Evolutionary conservation across 2,329 filamentous ascomycete species (phyloP), one percentile per base, ranked within the genome.

Genomic region (Cyphellophora europaea): DNA sequence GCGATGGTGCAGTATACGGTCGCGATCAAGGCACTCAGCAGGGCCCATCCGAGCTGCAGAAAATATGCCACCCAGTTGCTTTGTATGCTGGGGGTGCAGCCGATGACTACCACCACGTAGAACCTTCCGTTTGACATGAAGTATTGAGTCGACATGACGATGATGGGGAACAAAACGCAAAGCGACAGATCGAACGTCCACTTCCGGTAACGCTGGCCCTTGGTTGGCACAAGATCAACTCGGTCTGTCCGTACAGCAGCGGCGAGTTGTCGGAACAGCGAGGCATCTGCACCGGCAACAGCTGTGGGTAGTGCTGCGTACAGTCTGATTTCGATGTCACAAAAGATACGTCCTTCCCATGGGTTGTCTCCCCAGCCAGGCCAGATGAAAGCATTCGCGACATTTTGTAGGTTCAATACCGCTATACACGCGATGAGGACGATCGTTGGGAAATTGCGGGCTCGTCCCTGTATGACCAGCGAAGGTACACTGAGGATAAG

Each of bases 301-400:
- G 67, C 73, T 1, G 74, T 62, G 12, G 63, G 62, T 6, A 64
- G 57, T 3, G 69, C 73, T 15, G 72, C 60, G 39, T 70, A 63
- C 19, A 82, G 49, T 42, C 77, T 75, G 35, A 69, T 62, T 45
- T 81, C 66, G 32, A 83, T 58, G 52, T 84, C 79, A 55, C 79
- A 84, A 38, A 79, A 68, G 2, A 66, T 68, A 4, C 53, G 49
- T 4, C 79, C 79, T 38, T 67, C 54, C 66, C 68, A 83, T 5
- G 57, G 52, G 0, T 49, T 23, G 10, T 69, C 48, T 43, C 79
- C 59, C 43, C 79, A 72, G 5, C 63, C 70, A 0, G 70, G 67
- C 79, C 79, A 84, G 41, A 82, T 67, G 32, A 79, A 52, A 2
- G 76, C 63, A 49, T 83, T 82, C 60, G 75, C 54, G 42, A 76